Percentiles rank a stretch among this genome's conserved stretches.
Evolutionary conservation across 208 protist species (phyloP).

Genomic region (Leishmania tropica): DNA sequence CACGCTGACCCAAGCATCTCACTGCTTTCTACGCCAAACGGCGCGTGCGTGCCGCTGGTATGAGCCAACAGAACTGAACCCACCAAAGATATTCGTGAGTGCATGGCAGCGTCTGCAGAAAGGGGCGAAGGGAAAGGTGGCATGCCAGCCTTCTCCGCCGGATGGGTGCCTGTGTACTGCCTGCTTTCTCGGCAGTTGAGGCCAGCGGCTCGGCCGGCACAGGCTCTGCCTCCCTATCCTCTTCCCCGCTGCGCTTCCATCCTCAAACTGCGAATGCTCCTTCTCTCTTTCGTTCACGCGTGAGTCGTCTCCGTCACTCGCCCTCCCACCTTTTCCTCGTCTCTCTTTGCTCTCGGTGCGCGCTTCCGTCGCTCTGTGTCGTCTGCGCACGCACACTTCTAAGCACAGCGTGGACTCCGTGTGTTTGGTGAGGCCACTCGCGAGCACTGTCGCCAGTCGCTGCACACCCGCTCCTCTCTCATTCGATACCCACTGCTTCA

Average conservation of each 20-base stretch:
- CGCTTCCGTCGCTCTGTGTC: neutral
- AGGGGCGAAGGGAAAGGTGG: neutral
- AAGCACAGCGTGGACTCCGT: neutral
- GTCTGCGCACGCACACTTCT: neutral
- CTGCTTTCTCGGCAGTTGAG: neutral
- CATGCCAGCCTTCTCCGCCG: neutral
- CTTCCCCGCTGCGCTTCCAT: neutral
- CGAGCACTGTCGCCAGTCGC: neutral
- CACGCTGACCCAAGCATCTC: neutral
- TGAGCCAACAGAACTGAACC: neutral
- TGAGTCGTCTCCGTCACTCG: neutral
- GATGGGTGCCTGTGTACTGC: neutral
- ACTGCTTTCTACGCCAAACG: neutral
- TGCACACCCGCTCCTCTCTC: neutral
- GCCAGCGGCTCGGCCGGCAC: neutral
- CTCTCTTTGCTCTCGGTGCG: conserved; percentile 1
- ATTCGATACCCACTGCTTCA: neutral
- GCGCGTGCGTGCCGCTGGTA: neutral
- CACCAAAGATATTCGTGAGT: neutral
- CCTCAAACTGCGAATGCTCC: neutral
- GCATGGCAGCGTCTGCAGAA: neutral
- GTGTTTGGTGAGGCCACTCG: neutral
- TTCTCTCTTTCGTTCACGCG: neutral
- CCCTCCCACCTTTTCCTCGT: neutral
- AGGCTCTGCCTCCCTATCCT: neutral